Conservation (phyloP, 805 yeast genomes). For the Ogataea trehaloabstinens region DNA sequence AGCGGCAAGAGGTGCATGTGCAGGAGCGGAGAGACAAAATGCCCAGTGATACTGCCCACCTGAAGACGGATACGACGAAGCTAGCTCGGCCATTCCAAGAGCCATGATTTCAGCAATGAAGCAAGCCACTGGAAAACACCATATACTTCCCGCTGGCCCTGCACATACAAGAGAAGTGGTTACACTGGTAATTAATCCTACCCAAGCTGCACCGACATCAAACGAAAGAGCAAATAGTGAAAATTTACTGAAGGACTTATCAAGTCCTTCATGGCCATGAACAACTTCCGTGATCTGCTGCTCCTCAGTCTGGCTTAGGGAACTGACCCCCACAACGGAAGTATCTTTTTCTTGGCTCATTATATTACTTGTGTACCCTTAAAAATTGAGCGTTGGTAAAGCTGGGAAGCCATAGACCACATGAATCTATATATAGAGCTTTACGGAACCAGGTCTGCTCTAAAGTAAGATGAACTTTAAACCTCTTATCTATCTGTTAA, state of each 20-base stretch:
- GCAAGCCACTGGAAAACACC: conserved; percentile 39
- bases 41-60: conserved; percentile 36
- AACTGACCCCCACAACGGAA: background rate
- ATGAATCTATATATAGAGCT: too few species aligned
- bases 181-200: conserved; percentile 13
- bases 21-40: conserved; percentile 25
- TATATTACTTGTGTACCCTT: too few species aligned
- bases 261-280: conserved; percentile 13
- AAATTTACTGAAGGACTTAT: conserved; percentile 11
- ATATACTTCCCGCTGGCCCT: conserved; percentile 13
- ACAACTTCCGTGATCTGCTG: conserved; percentile 3
- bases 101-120: conserved; percentile 53
- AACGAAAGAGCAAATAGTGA: conserved; percentile 12
- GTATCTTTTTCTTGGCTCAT: conserved; percentile 1
- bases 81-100: conserved; percentile 48
- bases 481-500: too few species aligned
- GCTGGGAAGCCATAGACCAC: too few species aligned
- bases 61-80: conserved; percentile 32
- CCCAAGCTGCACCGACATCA: conserved; percentile 16
- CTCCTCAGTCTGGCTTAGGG: conserved; percentile 4
- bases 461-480: too few species aligned
- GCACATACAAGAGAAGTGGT: conserved; percentile 11
- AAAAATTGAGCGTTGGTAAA: too few species aligned
- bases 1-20: conserved; percentile 20
- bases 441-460: too few species aligned